Conservation (phyloP, 176 grass and related monocot genomes). For the Lolium rigidum region DNA sequence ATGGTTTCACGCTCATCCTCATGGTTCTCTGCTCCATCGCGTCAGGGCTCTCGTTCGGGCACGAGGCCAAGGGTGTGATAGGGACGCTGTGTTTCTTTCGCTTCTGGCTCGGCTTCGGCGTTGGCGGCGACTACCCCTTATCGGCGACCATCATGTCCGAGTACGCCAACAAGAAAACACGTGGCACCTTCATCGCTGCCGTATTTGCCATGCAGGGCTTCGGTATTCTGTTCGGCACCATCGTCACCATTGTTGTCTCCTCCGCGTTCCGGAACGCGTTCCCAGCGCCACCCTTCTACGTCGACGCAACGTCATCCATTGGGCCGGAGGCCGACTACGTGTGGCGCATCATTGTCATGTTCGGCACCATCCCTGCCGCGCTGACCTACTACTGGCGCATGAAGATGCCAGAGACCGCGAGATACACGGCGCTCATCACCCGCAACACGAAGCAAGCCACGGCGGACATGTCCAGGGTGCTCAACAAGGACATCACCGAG, state of each 20-base stretch:
- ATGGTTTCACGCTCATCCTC: neutral
- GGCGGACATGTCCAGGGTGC: no score
- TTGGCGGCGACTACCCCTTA: conserved; percentile 77
- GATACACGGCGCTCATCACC: conserved; percentile 85
- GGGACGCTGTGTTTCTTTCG: conserved; percentile 77
- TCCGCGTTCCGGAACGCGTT: conserved; percentile 53
- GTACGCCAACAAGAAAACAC: conserved; percentile 83
- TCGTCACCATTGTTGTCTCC: conserved; percentile 55
- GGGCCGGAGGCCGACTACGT: no score
- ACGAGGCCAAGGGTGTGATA: conserved; percentile 26
- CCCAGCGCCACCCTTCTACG: conserved; percentile 40
- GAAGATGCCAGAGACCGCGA: conserved; percentile 84
- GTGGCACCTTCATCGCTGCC: conserved; percentile 81
- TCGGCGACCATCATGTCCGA: conserved; percentile 79
- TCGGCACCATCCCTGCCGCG: conserved; percentile 60
- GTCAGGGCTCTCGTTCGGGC: no score
- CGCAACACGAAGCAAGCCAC: conserved; percentile 38
- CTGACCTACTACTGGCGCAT: conserved; percentile 82
- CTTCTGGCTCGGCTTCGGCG: conserved; percentile 88
- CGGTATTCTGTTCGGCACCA: conserved; percentile 52
- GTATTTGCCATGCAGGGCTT: conserved; percentile 93
- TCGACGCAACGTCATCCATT: conserved; percentile 28
- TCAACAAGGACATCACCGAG: no score
- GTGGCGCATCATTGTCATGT: conserved; percentile 48
- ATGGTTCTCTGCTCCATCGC: no score